Conservation (phyloP, 805 yeast genomes). For the Ogataea zsoltii region DNA sequence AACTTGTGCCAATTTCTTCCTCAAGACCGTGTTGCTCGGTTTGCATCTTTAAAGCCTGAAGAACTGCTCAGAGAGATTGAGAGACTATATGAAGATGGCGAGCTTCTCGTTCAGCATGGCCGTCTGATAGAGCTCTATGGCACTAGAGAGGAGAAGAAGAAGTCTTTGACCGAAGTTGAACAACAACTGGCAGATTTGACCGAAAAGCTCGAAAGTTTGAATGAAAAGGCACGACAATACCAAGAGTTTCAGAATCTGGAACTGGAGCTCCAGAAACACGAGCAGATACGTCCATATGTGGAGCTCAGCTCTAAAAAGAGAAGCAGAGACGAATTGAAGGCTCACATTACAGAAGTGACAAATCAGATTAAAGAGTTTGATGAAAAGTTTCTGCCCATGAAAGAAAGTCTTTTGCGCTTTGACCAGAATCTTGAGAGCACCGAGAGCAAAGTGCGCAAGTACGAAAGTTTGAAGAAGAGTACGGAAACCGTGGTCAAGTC, state of each 20-base stretch:
- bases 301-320: constrained; percentile 37
- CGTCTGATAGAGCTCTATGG: constrained; percentile 53
- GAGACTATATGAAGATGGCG: constrained; percentile 69
- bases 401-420: constrained; percentile 16
- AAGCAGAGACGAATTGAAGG: constrained; percentile 32
- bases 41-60: constrained; percentile 79
- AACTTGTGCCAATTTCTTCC: constrained; percentile 93
- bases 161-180: constrained; percentile 33
- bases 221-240: constrained; percentile 48
- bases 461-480: constrained; percentile 9
- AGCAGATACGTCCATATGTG: constrained; percentile 37
- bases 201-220: constrained; percentile 38
- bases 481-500: constrained; percentile 6
- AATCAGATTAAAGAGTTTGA: constrained; percentile 26
- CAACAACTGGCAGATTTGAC: constrained; percentile 36
- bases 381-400: constrained; percentile 23
- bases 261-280: constrained; percentile 39
- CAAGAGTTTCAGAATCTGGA: constrained; percentile 46
- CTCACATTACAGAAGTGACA: constrained; percentile 27
- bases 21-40: constrained; percentile 92
- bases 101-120: constrained; percentile 57
- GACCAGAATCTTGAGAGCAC: constrained; percentile 21
- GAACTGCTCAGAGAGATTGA: constrained; percentile 75
- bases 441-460: constrained; percentile 15
- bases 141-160: constrained; percentile 31